Conservation (phyloP, 495 filamentous ascomycete genomes). For the Amphirosellinia nigrospora region DNA sequence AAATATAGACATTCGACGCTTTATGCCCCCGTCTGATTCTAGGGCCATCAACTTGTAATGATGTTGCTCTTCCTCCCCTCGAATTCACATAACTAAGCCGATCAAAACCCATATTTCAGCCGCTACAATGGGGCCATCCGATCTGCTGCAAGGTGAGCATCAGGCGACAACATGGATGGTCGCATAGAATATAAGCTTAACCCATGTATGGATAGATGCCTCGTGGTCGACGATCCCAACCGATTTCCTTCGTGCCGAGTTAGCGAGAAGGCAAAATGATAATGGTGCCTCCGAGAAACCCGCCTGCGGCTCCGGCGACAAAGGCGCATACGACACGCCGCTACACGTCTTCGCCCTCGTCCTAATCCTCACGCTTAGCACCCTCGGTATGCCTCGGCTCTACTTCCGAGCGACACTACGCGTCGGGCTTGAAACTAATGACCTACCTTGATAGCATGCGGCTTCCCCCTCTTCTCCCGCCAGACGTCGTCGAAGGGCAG, state of each 20-base stretch:
- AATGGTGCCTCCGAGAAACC: conserved; percentile 46
- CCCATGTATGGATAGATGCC: conserved; percentile 20
- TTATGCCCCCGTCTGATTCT: neutral
- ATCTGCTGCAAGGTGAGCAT: conserved; percentile 18
- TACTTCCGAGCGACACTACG: neutral
- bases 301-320: conserved; percentile 66
- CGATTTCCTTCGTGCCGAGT: conserved; percentile 56
- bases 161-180: neutral
- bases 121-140: conserved; percentile 18
- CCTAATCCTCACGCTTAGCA: conserved; percentile 74
- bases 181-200: neutral
- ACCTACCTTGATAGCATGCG: conserved; percentile 54
- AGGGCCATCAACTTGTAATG: conserved; percentile 2
- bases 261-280: conserved; percentile 49
- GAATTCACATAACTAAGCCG: neutral
- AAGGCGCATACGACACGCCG: conserved; percentile 67
- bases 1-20: neutral
- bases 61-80: conserved; percentile 5
- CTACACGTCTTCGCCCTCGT: conserved; percentile 80
- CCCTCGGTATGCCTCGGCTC: conserved; percentile 60
- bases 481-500: conserved; percentile 48
- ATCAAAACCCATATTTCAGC: neutral
- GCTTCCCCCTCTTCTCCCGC: conserved; percentile 62
- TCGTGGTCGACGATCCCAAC: conserved; percentile 58
- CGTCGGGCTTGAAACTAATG: conserved; percentile 1